Base-by-base conservation (phyloP, 768 basidiomycete species). In the Chalciporus chontae region DNA sequence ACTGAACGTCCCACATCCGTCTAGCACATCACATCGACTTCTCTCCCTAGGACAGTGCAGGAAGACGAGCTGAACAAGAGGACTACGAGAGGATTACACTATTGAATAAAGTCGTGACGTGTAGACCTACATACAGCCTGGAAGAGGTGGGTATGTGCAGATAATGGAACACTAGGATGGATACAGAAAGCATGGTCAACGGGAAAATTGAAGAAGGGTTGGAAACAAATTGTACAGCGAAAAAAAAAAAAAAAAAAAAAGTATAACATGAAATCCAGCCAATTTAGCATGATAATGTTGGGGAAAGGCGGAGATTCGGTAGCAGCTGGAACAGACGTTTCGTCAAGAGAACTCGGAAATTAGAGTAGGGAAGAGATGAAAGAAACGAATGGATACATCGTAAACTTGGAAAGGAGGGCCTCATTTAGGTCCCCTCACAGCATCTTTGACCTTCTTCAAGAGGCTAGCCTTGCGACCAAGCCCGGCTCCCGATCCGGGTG, bases 361-460 rank as follows among this genome's bases (percentile, higher is more conserved):
- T 40, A 43, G 29, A 34, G 42, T 31, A 51, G 48, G 45, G 48
- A 51, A 34, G 24, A 46, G 42, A 46, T 29, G 24, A 43, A 27
- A 44, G 13, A 47, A 27, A 46, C 37, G 17, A 52, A 40, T 27
- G 21, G 6, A 47, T 49, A 47, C 45, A 48, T 23, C 29, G 39
- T 48, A 49, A 50, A 40, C 47, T 27, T 45, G 26, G 40, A 26
- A 26, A 8, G 44, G 27, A 27, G n/a, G 18, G 37, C 45, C 41
- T 65, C 61, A 74, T 56, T 74, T 74, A 40, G 73, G 73, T 4
- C 82, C 79, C 51, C 84, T 80, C 44, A 89, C 86, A 5, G 77
- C 89, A 39, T 79, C 77, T 55, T 84, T 84, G 48, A 90, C 79
- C 65, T 86, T 90, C 78, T 85, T 85, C 74, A 90, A 77, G 51